Conservation (phyloP, 2,329 filamentous ascomycete species). For the Metarhizium brunneum region DNA sequence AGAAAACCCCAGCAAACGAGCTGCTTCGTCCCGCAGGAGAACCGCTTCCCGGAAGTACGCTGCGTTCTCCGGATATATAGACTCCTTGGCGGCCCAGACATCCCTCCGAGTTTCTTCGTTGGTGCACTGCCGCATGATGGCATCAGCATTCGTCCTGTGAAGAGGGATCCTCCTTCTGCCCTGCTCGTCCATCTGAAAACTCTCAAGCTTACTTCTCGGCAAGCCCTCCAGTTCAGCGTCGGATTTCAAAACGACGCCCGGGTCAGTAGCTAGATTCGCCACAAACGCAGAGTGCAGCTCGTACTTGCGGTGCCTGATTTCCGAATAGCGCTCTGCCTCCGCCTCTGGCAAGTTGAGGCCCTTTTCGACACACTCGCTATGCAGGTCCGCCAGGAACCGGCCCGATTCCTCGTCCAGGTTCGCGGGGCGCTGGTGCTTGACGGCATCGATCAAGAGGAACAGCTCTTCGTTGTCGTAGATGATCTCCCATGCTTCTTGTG, state of each 20-base stretch:
- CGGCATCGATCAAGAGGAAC: no score
- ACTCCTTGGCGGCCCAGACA: not conserved
- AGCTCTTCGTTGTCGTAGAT: no score
- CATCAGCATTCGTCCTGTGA: not conserved
- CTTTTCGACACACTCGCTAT: no score
- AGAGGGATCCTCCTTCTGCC: not conserved
- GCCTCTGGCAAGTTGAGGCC: no score
- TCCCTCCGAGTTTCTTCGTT: not conserved
- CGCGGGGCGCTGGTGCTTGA: no score
- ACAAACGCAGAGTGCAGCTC: no score
- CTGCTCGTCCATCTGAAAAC: not conserved
- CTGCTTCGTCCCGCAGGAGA: conserved; percentile 7
- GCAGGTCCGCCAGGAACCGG: no score
- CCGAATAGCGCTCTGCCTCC: no score
- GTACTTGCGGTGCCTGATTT: no score
- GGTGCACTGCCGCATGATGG: not conserved
- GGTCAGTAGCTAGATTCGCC: no score
- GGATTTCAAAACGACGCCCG: not conserved
- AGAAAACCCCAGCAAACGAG: conserved; percentile 3
- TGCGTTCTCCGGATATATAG: conserved; percentile 1
- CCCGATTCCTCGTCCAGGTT: no score
- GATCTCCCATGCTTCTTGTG: no score
- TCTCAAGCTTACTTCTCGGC: not conserved
- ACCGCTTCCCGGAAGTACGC: conserved; percentile 2
- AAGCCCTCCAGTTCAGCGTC: not conserved